phyloP scores from a whole-genome alignment of 352 stramenopile species.

The Phytophthora litchii region DNA sequence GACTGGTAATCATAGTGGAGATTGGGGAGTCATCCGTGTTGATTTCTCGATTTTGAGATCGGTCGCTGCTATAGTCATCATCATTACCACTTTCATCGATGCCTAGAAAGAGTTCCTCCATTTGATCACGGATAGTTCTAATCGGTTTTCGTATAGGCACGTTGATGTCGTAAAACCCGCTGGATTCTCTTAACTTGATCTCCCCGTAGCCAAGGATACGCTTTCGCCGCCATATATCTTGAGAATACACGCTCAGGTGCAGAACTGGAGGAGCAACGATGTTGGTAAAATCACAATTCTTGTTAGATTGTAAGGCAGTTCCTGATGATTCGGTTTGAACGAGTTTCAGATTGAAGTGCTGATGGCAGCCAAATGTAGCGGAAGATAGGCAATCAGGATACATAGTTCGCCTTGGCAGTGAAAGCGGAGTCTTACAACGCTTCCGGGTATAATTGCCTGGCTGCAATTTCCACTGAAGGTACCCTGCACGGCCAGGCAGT shows the following conservation, averaged over 20 bases:
- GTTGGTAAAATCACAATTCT: not conserved
- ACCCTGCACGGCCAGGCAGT: constrained; percentile 5
- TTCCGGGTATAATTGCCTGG: constrained; percentile 4
- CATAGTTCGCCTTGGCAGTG: constrained; percentile 15
- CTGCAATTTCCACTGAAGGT: constrained; percentile 29
- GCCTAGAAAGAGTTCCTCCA: constrained; percentile 75
- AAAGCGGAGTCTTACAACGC: constrained; percentile 27
- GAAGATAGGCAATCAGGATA: constrained; percentile 11
- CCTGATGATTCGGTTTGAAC: constrained; percentile 6
- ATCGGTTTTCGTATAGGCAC: constrained; percentile 48
- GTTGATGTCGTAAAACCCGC: constrained; percentile 42
- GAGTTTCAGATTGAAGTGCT: constrained; percentile 34
- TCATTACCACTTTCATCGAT: constrained; percentile 29
- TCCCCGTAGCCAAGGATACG: constrained; percentile 43
- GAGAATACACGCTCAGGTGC: constrained; percentile 47
- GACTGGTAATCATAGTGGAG: constrained; percentile 30
- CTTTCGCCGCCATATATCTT: constrained; percentile 55
- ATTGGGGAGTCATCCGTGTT: constrained; percentile 17
- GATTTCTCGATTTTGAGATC: constrained; percentile 9
- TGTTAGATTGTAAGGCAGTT: not conserved
- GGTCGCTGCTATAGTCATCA: not conserved
- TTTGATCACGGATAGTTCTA: constrained; percentile 38
- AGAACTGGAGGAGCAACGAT: constrained; percentile 20
- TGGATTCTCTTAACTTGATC: constrained; percentile 30
- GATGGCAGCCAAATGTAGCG: constrained; percentile 27